Evolutionary conservation across 768 basidiomycete genomes (phyloP), one percentile per base, ranked within the genome.

Genomic region (Leccinum arenicola): DNA sequence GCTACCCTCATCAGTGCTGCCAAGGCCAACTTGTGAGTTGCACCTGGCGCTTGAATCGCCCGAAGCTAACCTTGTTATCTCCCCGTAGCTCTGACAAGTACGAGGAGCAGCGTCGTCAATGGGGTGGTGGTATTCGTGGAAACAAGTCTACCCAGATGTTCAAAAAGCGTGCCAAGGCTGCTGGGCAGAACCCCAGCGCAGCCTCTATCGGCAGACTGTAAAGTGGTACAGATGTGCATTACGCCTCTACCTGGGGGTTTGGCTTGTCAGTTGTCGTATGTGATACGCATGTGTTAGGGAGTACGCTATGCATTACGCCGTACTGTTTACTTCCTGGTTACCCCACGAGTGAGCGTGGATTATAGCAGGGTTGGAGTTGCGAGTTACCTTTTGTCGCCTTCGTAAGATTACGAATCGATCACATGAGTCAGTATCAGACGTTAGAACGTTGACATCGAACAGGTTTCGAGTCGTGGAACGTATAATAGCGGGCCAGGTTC

Each of bases 51-150:
- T 2, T 50, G 15, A 27, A 17, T 25, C 25, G 14, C 15, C 9
- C 12, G 8, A 27, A 31, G 6, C 50, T 71, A 15, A 69, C 35
- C 17, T 6, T n/a, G 1, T 55, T 23, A 0, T 27, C 33, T 31
- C 54, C 1, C 4, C 11, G 0, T 61, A 92, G 90, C 83, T 79
- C 88, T 57, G 91, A 93, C 77, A 98, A 96, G 79, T 92, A 92
- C 77, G 95, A 96, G 66, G 94, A 95, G 68, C 82, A 88, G 55
- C 87, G 93, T 64, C 85, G 90, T 70, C 85, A 87, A 67, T 98
- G 96, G 96, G 95, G 95, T 75, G 95, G 95, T 81, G 95, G 95
- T 74, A 68, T 93, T 73, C 93, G 93, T 78, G 94, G 95, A 66
- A 88, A 91, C 84, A 96, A 97, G 81, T 93, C 92, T 40, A 86